These are phyloP conservation scores for Hippophae tibetana DNA, from an alignment of 306 rosid genomes.

Conservation along the genomic window DNA sequence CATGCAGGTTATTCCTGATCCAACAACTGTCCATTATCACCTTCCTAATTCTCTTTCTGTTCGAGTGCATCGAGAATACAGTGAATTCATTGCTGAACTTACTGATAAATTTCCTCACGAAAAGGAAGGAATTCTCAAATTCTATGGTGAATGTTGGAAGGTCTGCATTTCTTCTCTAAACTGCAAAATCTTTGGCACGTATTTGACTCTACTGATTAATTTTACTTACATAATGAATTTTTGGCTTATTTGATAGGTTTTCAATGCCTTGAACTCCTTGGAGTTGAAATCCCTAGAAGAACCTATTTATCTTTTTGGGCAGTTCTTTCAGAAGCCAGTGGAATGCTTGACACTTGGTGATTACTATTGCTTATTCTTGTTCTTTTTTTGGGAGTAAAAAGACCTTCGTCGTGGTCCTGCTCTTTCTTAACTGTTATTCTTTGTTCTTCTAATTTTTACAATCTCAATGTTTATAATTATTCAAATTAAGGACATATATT, in stretches of 20 bases:
- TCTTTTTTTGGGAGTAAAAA: too few species aligned
- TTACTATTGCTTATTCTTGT: conserved; percentile 6
- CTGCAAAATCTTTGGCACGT: conserved; percentile 29
- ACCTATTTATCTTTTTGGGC: conserved; percentile 93
- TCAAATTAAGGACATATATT: too few species aligned
- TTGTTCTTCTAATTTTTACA: too few species aligned
- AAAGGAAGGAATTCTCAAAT: conserved; percentile 75
- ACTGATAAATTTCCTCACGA: conserved; percentile 67
- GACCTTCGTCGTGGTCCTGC: too few species aligned
- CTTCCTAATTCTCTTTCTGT: conserved; percentile 71
- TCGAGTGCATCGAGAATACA: conserved; percentile 69
- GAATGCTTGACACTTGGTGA: conserved; percentile 92
- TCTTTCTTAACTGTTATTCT: too few species aligned
- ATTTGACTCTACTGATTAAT: conserved; percentile 23
- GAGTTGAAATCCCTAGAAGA: conserved; percentile 93
- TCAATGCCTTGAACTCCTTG: conserved; percentile 86
- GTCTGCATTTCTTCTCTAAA: conserved; percentile 40
- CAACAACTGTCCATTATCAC: conserved; percentile 92
- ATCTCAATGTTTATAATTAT: too few species aligned
- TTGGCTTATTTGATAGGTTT: conserved; percentile 45
- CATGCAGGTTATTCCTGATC: conserved; percentile 91
- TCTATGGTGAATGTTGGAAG: conserved; percentile 94
- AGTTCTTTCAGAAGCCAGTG: conserved; percentile 78
- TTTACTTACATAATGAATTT: conserved; percentile 22
- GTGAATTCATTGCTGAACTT: conserved; percentile 60